A percentile compares a stretch with the other conserved stretches of the same genome.
Conservation (phyloP, 129 eudicot genomes). For the Escallonia rubra region DNA sequence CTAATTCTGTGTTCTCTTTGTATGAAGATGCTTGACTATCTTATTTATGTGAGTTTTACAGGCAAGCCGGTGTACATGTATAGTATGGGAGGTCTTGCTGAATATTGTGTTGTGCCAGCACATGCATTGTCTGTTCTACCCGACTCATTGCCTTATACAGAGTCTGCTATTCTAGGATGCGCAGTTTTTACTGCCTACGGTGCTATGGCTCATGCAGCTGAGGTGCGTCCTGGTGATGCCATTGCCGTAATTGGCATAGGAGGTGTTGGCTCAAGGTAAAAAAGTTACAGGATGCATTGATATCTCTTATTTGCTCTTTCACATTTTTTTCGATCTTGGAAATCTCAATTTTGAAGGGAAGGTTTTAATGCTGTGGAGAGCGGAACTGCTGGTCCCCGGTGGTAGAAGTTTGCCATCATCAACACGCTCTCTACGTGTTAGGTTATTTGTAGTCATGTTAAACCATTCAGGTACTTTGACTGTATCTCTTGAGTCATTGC, state of each 20-base stretch:
- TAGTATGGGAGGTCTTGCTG: slow-evolving; percentile 99
- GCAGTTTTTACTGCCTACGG: slow-evolving; percentile 99
- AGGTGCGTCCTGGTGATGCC: slow-evolving; percentile 94
- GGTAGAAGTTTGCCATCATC: too few species aligned
- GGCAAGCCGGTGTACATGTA: slow-evolving; percentile 97
- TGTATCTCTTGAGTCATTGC: too few species aligned
- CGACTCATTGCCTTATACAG: slow-evolving; percentile 77
- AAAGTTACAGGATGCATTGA: not conserved
- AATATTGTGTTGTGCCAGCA: slow-evolving; percentile 84
- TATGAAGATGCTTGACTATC: not conserved
- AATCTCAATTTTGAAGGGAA: too few species aligned
- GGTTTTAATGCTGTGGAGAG: too few species aligned
- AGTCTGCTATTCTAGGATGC: slow-evolving; percentile 92
- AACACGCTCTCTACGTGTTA: too few species aligned
- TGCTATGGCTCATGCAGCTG: slow-evolving; percentile 99
- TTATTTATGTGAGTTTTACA: slow-evolving; percentile 23
- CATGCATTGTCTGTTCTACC: slow-evolving; percentile 68
- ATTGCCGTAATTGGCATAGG: slow-evolving; percentile 96
- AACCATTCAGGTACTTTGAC: too few species aligned
- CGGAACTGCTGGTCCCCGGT: too few species aligned
- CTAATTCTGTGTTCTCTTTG: not conserved
- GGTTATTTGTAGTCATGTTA: too few species aligned
- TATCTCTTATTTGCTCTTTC: too few species aligned
- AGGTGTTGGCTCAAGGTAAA: slow-evolving; percentile 97
- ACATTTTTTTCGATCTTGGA: too few species aligned